These are phyloP conservation scores for Pythium coloratum DNA, from an alignment of 352 stramenopile genomes.

Conservation along the genomic window DNA sequence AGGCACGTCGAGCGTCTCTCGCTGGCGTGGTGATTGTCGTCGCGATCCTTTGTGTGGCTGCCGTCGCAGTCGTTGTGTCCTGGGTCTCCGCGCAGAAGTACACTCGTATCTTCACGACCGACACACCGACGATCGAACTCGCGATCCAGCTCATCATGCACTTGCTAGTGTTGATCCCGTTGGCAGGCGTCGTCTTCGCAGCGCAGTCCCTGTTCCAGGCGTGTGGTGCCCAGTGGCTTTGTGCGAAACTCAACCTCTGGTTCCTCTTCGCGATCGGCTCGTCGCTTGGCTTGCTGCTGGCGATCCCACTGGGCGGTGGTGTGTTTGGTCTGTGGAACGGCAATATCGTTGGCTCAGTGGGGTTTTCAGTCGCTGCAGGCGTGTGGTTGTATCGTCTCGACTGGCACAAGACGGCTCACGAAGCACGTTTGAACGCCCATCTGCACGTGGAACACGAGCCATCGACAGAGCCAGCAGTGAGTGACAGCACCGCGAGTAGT, in stretches of 20 bases:
- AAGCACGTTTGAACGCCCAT: constrained; percentile 45
- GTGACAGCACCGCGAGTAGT: not conserved
- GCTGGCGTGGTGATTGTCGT: constrained; percentile 27
- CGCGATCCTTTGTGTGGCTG: constrained; percentile 32
- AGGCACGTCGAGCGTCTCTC: constrained; percentile 41
- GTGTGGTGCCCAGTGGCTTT: constrained; percentile 51
- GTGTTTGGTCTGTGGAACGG: constrained; percentile 64
- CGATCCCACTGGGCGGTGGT: constrained; percentile 39
- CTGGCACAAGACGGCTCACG: constrained; percentile 56
- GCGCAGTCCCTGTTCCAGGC: constrained; percentile 50
- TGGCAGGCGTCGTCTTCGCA: constrained; percentile 39
- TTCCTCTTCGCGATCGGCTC: constrained; percentile 52
- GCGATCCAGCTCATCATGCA: constrained; percentile 37
- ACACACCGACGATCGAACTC: constrained; percentile 32
- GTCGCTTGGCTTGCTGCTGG: constrained; percentile 46
- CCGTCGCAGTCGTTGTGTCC: constrained; percentile 33
- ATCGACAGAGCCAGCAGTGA: constrained; percentile 2
- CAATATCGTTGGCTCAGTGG: constrained; percentile 42
- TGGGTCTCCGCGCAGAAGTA: constrained; percentile 35
- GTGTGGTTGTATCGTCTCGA: constrained; percentile 51
- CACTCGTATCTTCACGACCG: constrained; percentile 39
- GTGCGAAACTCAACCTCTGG: constrained; percentile 54
- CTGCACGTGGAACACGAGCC: constrained; percentile 32
- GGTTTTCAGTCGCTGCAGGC: constrained; percentile 38
- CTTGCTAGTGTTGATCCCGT: constrained; percentile 37